Evolutionary conservation across 2,329 filamentous ascomycete species (phyloP).

Genomic region (Ceratocystis ficicola): DNA sequence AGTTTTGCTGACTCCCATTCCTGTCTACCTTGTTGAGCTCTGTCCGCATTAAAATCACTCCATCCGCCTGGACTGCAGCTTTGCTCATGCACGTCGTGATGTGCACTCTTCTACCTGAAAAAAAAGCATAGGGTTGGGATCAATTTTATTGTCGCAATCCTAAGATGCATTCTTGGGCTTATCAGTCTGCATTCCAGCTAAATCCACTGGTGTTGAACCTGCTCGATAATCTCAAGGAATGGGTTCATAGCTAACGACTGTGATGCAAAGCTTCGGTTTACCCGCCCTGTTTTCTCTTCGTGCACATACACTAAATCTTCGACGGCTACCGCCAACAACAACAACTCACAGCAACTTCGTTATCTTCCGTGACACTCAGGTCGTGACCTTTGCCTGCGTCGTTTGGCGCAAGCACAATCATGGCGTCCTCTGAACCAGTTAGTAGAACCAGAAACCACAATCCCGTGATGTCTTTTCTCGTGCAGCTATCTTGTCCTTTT

Average conservation of each 20-base stretch:
- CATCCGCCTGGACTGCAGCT: neutral
- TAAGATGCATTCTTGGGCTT: neutral
- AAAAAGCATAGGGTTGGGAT: neutral
- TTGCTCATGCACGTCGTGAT: slow-evolving; percentile 3
- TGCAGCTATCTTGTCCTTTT: neutral
- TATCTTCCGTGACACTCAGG: neutral
- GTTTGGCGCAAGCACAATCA: slow-evolving; percentile 11
- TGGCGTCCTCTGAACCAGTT: slow-evolving; percentile 20
- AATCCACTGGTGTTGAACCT: neutral
- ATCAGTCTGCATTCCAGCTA: neutral
- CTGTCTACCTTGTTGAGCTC: neutral
- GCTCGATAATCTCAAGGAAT: neutral
- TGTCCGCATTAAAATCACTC: neutral
- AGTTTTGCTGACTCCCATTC: neutral
- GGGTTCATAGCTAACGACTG: neutral
- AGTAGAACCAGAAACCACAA: slow-evolving; percentile 8
- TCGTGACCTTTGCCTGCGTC: slow-evolving; percentile 5
- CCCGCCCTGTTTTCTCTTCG: slow-evolving; percentile 2
- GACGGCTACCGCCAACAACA: neutral
- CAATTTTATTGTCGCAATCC: too few species aligned
- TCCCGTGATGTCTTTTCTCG: slow-evolving; percentile 2
- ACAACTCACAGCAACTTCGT: neutral
- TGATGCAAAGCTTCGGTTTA: neutral
- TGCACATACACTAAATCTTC: neutral
- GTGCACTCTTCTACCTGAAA: neutral